A percentile compares a stretch with the other conserved stretches of the same genome.
These are phyloP conservation scores for Neonectria faginata DNA, from an alignment of 2,329 filamentous ascomycete genomes.

Conservation along the genomic window DNA sequence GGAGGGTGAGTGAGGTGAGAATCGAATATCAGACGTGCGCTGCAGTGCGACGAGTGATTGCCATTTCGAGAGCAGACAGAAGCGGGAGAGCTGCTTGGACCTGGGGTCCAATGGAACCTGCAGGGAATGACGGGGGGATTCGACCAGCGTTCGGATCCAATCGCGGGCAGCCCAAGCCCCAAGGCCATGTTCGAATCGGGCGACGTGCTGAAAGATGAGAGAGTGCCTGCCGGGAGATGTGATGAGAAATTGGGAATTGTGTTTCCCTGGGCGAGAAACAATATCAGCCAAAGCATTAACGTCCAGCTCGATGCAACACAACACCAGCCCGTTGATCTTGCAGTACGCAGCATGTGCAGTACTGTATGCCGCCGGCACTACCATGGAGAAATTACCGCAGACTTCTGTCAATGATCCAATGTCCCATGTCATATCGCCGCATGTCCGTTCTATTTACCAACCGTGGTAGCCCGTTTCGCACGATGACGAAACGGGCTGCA, in stretches of 20 bases:
- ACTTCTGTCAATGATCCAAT: constrained; percentile 1
- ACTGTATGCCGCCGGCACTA: background rate
- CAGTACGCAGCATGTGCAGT: background rate
- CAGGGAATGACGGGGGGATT: constrained; percentile 21
- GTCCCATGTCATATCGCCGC: constrained; percentile 1
- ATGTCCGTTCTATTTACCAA: constrained; percentile 3
- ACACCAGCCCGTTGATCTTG: constrained; percentile 8
- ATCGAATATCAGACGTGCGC: constrained; percentile 20
- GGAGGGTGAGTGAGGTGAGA: background rate
- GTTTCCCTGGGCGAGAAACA: constrained; percentile 2
- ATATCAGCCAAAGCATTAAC: constrained; percentile 1
- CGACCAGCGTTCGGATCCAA: constrained; percentile 10
- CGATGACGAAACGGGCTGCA: constrained; percentile 37
- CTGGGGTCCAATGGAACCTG: constrained; percentile 25
- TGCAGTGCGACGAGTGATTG: constrained; percentile 27
- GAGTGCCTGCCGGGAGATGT: constrained; percentile 25
- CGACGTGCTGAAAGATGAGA: constrained; percentile 18
- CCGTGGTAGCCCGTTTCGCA: constrained; percentile 28
- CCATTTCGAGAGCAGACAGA: constrained; percentile 24
- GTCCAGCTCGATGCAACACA: constrained; percentile 18
- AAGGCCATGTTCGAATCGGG: constrained; percentile 13
- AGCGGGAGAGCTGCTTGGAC: constrained; percentile 13
- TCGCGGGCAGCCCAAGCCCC: constrained; percentile 1
- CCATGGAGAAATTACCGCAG: background rate
- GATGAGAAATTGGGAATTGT: background rate